These are phyloP conservation scores for Fomitopsis serialis DNA, from an alignment of 768 basidiomycete genomes.

Conservation along the genomic window DNA sequence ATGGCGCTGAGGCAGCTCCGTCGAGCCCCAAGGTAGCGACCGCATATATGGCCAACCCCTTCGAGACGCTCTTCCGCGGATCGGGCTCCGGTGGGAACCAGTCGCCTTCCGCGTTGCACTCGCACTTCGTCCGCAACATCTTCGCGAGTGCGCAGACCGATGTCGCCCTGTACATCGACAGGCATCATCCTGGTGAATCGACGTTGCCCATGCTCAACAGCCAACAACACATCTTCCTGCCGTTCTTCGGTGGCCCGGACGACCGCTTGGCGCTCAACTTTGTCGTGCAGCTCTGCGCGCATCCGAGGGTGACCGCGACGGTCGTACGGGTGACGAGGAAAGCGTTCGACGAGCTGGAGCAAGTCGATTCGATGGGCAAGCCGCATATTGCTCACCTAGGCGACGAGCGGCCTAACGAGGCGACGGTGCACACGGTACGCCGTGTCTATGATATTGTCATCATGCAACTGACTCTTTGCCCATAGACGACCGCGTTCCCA, in stretches of 20 bases:
- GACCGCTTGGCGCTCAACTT: conserved; percentile 82
- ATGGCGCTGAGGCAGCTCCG: background rate
- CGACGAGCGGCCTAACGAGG: conserved; percentile 17
- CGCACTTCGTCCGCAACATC: conserved; percentile 81
- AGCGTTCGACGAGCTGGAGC: conserved; percentile 22
- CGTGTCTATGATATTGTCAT: background rate
- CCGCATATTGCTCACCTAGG: conserved; percentile 23
- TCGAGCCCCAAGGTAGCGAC: conserved; percentile 11
- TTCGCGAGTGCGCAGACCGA: conserved; percentile 70
- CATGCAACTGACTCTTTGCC: background rate
- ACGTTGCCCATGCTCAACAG: conserved; percentile 18
- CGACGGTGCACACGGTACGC: conserved; percentile 45
- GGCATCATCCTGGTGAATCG: conserved; percentile 37
- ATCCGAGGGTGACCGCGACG: conserved; percentile 61
- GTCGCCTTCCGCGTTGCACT: conserved; percentile 54
- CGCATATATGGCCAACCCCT: conserved; percentile 45
- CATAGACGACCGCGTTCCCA: conserved; percentile 23
- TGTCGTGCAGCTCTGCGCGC: conserved; percentile 74
- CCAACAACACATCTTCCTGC: conserved; percentile 66
- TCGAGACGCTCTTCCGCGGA: conserved; percentile 72
- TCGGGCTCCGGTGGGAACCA: conserved; percentile 37
- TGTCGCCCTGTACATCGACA: conserved; percentile 84
- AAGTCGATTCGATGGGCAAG: conserved; percentile 16
- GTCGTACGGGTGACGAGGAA: conserved; percentile 58
- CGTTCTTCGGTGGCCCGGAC: conserved; percentile 94